These are phyloP conservation scores for Circinella minor DNA, from an alignment of 371 early-diverging fungal genomes.

Conservation along the genomic window DNA sequence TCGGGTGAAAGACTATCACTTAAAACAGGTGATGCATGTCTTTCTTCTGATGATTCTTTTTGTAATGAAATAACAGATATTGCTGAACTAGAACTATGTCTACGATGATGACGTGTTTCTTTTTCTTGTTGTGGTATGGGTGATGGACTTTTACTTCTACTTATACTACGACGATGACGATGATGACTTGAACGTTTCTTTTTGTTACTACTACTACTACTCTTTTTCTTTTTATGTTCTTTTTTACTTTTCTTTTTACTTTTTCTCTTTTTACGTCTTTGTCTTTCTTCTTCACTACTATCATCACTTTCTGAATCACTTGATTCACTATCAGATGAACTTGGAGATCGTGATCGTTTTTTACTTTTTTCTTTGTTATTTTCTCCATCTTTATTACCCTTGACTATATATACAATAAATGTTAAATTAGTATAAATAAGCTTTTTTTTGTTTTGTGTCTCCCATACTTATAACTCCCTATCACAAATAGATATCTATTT, in stretches of 20 bases:
- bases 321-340: conserved; percentile 5
- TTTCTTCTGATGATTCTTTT: background rate
- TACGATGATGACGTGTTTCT: background rate
- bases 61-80: background rate
- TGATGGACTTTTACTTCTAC: conserved; percentile 8
- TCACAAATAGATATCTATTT: too few species aligned
- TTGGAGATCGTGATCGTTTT: conserved; percentile 22
- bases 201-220: conserved; percentile 14
- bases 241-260: conserved; percentile 34
- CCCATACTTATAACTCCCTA: too few species aligned
- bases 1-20: conserved; percentile 5
- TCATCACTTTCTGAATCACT: conserved; percentile 16
- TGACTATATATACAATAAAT: background rate
- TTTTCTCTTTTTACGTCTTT: conserved; percentile 22
- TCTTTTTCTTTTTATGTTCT: conserved; percentile 30
- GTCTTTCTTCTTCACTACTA: conserved; percentile 21
- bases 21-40: background rate
- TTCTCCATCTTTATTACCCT: background rate
- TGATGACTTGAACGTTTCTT: conserved; percentile 25
- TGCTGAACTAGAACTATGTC: conserved; percentile 10
- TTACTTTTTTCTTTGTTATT: conserved; percentile 4
- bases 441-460: too few species aligned
- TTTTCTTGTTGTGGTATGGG: too few species aligned
- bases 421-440: background rate
- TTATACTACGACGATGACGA: conserved; percentile 23